A percentile compares a stretch with the other conserved stretches of the same genome.
phyloP scores from a whole-genome alignment of 371 early-diverging fungal species.

The Mortierella sp. region DNA sequence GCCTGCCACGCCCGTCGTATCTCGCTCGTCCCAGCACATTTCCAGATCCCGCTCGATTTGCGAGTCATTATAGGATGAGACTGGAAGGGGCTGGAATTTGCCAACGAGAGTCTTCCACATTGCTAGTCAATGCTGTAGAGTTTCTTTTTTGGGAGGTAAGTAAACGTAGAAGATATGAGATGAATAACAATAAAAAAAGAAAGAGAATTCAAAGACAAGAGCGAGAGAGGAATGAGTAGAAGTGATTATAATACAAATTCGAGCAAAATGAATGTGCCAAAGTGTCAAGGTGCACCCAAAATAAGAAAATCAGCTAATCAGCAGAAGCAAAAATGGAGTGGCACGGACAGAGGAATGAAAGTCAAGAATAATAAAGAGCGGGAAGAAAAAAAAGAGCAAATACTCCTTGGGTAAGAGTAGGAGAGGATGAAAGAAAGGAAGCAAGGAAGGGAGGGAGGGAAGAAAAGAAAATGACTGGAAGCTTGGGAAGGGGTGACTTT shows the following conservation, averaged over 20 bases:
- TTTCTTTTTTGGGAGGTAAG: not conserved
- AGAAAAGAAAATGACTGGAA: not conserved
- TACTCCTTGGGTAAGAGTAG: not conserved
- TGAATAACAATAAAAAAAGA: not conserved
- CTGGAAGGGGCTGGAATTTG: conserved; percentile 55
- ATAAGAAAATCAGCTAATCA: not conserved
- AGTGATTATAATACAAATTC: not conserved
- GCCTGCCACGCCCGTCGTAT: conserved; percentile 41
- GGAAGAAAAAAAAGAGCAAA: not conserved
- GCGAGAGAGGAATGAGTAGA: not conserved
- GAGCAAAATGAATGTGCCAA: not conserved
- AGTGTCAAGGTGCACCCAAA: too few relatives aligned
- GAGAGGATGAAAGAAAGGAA: not conserved
- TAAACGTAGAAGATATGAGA: not conserved
- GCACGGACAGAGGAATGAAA: not conserved
- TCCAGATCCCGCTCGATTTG: conserved; percentile 53
- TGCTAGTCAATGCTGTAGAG: not conserved
- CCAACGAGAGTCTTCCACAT: conserved; percentile 58
- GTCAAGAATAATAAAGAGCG: not conserved
- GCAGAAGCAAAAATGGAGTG: not conserved
- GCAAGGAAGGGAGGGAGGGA: not conserved
- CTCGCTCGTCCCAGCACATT: conserved; percentile 52
- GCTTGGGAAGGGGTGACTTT: too few relatives aligned
- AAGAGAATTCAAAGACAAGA: not conserved
- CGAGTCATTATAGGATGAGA: conserved; percentile 38